Percentiles rank a stretch among this genome's conserved stretches.
These are phyloP conservation scores for Domatiomyces catenatus DNA, from an alignment of 2,329 filamentous ascomycete species.

Conservation along the genomic window DNA sequence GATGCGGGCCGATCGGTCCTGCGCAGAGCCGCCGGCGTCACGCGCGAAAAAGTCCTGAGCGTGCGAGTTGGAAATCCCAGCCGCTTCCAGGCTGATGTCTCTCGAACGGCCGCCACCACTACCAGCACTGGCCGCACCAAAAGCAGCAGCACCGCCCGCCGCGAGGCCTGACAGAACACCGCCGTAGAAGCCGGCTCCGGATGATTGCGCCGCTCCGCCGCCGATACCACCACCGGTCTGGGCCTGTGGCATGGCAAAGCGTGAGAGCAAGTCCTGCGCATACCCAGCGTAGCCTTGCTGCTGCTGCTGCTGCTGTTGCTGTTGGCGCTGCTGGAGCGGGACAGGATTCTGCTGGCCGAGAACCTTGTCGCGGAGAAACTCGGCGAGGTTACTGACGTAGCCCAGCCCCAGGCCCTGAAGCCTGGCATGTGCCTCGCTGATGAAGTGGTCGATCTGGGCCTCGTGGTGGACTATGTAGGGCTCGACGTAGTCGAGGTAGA, in stretches of 20 bases:
- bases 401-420: constrained; percentile 61
- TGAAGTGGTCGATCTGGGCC: constrained; percentile 74
- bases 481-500: constrained; percentile 75
- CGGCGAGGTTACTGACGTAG: constrained; percentile 57
- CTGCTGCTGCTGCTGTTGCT: constrained; percentile 20
- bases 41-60: constrained; percentile 56
- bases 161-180: constrained; percentile 56
- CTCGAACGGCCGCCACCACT: constrained; percentile 11
- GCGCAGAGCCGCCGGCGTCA: constrained; percentile 33
- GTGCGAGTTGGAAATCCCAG: constrained; percentile 35
- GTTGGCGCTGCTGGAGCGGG: constrained; percentile 26
- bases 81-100: constrained; percentile 6
- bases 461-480: constrained; percentile 83
- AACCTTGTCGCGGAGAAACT: constrained; percentile 57
- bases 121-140: constrained; percentile 18
- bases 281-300: constrained; percentile 35
- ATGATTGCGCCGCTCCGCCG: no score
- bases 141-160: constrained; percentile 38
- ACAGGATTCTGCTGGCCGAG: constrained; percentile 58
- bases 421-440: constrained; percentile 63
- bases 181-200: constrained; percentile 50
- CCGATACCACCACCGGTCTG: no score
- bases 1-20: constrained; percentile 60
- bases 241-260: constrained; percentile 68
- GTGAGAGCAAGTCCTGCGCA: constrained; percentile 64